Evolutionary conservation across 768 basidiomycete species (phyloP).

Genomic region (Trametes cinnabarina): DNA sequence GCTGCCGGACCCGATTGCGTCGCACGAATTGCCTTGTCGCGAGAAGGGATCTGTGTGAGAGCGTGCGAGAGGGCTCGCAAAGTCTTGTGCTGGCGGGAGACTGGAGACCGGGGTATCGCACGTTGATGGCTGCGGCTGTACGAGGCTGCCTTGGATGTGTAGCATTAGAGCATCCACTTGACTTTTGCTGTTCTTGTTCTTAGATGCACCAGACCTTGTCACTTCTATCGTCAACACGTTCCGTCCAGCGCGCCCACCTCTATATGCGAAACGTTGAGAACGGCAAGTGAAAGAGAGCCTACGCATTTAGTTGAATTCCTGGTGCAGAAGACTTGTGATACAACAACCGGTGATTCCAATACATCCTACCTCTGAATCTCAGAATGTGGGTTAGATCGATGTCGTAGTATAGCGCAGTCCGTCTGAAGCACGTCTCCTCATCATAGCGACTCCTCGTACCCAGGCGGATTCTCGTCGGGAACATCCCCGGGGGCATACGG

Average conservation of each 20-base stretch:
- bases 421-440: constrained; percentile 7
- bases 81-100: no score
- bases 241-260: no score
- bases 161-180: no score
- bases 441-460: constrained; percentile 21
- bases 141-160: no score
- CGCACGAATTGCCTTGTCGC: background rate
- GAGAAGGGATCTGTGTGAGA: background rate
- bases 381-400: background rate
- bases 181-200: no score
- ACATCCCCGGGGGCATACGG: constrained; percentile 11
- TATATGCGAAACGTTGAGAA: no score
- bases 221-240: no score
- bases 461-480: constrained; percentile 28
- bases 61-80: no score
- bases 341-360: background rate
- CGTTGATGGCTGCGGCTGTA: no score
- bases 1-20: background rate
- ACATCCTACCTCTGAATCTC: background rate
- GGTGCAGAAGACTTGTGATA: background rate
- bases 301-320: no score
- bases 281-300: background rate
- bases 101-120: no score
- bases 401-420: background rate
- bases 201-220: no score